phyloP scores from a whole-genome alignment of 371 early-diverging fungal genomes.

The Lichtheimia ornata region DNA sequence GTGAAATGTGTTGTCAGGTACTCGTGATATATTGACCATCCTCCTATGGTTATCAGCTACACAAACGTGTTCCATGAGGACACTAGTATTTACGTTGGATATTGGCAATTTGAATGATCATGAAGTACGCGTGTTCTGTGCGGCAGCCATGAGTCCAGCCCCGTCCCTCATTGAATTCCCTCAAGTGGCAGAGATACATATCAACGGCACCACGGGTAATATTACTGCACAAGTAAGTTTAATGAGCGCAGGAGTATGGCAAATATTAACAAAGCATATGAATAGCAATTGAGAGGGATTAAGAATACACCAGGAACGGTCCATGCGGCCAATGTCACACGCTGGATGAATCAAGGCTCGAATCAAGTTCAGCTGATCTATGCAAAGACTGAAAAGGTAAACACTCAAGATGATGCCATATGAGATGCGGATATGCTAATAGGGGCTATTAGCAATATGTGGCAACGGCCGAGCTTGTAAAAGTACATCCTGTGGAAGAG shows the following conservation, averaged over 20 bases:
- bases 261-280: background rate
- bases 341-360: constrained; percentile 28
- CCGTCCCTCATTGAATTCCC: constrained; percentile 15
- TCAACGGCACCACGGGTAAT: constrained; percentile 33
- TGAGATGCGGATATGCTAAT: background rate
- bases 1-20: too few relatives aligned
- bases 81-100: too few relatives aligned
- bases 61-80: too few relatives aligned
- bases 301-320: constrained; percentile 66
- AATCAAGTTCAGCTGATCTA: constrained; percentile 61
- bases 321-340: constrained; percentile 59
- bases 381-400: constrained; percentile 54
- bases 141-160: too few relatives aligned
- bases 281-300: constrained; percentile 55
- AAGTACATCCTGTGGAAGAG: constrained; percentile 37
- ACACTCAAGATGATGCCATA: background rate
- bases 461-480: constrained; percentile 45
- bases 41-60: too few relatives aligned
- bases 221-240: constrained; percentile 50
- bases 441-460: constrained; percentile 38
- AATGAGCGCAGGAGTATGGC: background rate
- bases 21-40: too few relatives aligned
- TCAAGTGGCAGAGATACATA: constrained; percentile 17
- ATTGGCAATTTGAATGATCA: too few relatives aligned
- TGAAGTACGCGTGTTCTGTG: too few relatives aligned